Evolutionary conservation across 2,329 filamentous ascomycete species (phyloP), one percentile per base, ranked within the genome.

Genomic region (Colletotrichum sublineola): DNA sequence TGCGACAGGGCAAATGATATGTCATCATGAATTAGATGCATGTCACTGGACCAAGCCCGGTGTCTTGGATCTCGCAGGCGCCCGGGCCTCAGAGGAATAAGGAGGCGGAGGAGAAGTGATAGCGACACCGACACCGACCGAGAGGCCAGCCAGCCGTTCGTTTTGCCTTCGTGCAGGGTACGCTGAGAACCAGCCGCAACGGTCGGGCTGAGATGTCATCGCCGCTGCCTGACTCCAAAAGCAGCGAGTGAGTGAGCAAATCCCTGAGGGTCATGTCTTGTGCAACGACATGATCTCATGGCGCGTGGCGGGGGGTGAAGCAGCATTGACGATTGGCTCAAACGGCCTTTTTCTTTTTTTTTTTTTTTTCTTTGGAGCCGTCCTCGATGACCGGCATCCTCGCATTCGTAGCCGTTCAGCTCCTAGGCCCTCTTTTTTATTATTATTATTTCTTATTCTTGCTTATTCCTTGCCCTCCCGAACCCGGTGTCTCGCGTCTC

Each of bases 31-130:
- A 18, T 55, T 18, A 36, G 52, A 55, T 55, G 52, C 8, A n/a
- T 36, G 18, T 55, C 52, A 55, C 52, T 36, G 52, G 31, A 55
- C 18, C 52, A 55, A 55, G 52, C 52, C 52, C 31, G 31, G 14
- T 55, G 52, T 55, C 31, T 36, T 20, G 31, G 52, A 55, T 18
- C 18, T 55, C 11, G 52, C 52, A 31, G 52, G 29, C 52, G 31
- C 29, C 52, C 15, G 52, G 8, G n/a, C 5, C 5, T 18, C 12
- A 5, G 24, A 18, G 52, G 52, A 55, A 18, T 11, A 14, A 20
- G 50, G 29, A 14, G 6, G 48, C 5, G 29, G 15, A 48, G 24
- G 46, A 24, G 29, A 8, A 36, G 33, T 5, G 42, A 44, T 9
- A 20, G 33, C 5, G 12, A 50, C 20, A 55, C 52, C 52, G 52